Evolutionary conservation across 768 basidiomycete species (phyloP), one percentile per base, ranked within the genome.

Genomic region (Dacryopinax spathularia): DNA sequence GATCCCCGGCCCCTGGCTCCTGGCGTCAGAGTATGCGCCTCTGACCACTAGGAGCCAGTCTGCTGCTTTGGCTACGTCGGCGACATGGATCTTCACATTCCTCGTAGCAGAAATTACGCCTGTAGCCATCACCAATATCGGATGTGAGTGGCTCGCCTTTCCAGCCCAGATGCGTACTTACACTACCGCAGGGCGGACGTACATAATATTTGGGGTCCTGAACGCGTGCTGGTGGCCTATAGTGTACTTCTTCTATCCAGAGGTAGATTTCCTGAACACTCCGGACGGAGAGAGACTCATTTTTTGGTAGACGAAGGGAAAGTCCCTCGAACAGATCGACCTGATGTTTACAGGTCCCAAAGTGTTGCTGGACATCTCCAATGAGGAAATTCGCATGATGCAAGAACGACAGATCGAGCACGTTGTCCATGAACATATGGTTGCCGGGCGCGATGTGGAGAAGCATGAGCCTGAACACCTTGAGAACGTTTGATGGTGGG

Each of bases 31-130:
- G 43, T 44, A 22, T 44, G 43, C 43, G 6, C 43, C 43, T 44
- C n/a, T 44, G 43, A 44, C 43, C 43, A 44, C 43, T 22, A 44
- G 43, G 25, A 44, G 43, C n/a, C 43, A 44, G n/a, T 44, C 43
- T 7, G 43, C 43, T 7, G 43, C 43, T 15, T 20, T 44, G 9
- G 43, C 43, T 20, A 44, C 43, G 12, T 44, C 43, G 43, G 43
- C 43, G 7, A 44, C 43, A 15, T 44, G 43, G 43, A 44, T 44
- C 43, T 44, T 44, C 43, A 44, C 43, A 20, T 44, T 44, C 22
- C 43, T 44, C 9, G 43, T 44, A 22, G 43, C 43, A 22, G 43
- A 44, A 20, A 44, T 44, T 22, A 44, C 43, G 13, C 43, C 43
- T 7, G 43, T 44, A 9, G 43, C 43, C 13, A 44, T 44, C 22